Evolutionary conservation across 2,329 filamentous ascomycete genomes (phyloP), one percentile per base, ranked within the genome.

Genomic region (Aschersonia sp.): DNA sequence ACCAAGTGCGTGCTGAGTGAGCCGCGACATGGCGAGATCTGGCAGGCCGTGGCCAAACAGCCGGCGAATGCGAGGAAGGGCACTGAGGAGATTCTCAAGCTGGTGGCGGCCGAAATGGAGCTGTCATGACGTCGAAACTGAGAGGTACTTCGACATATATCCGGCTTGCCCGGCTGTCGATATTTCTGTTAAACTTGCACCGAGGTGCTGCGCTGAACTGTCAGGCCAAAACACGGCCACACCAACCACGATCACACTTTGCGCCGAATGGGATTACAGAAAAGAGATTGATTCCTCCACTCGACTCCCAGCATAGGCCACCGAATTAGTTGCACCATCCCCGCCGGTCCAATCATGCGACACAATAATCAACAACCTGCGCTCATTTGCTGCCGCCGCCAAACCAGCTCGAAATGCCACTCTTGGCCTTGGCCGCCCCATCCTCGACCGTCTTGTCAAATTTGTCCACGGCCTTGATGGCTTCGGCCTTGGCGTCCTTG

Each of bases 1-100:
- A 72, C 72, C 49, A 95, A 94, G 68, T 89, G 86, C 56, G 72
- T 84, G 32, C 68, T 83, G 45, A 89, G 81, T 49, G 92, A 97
- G 64, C 94, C 94, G 4, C 81, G 82, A 56, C 88, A 98, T 63
- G 92, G 92, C 11, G 92, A 98, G 71, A 70, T 84, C 30, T 98
- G 92, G 92, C 87, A 94, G 68, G 67, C 70, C 7, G 73, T 95
- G 4, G 79, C 83, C 14, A 98, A 98, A 72, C 79, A 89, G 57
- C 90, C 90, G 1, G 76, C 73, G 64, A 94, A 94, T 64, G 84
- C 84, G 30, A 70, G 76, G 47, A 83, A 83, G 69, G 72, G 73
- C 9, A 76, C 77, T 0, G 89, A 95, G 65, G 87, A 95, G 62
- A 74, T 95, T 12, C 62, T 98, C 56, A 86, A 84, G 68, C 64